Conservation (phyloP, 2,329 filamentous ascomycete genomes). For the Nemania sp. region DNA sequence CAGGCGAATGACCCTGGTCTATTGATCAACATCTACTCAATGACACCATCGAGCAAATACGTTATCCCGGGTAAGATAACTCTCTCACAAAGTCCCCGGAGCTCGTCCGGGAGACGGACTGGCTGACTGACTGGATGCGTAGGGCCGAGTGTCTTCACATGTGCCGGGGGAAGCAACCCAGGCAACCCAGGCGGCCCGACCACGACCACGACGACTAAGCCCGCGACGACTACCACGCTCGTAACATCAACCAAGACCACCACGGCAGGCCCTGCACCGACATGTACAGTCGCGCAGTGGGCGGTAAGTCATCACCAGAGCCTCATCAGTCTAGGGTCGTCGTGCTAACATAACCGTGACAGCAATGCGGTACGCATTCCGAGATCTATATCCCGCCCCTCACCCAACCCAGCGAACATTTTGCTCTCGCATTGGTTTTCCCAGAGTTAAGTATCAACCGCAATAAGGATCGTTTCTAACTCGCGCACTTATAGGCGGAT, state of each 20-base stretch:
- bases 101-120: background rate
- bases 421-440: no score
- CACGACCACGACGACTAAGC: slow-evolving; percentile 12
- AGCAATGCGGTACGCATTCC: slow-evolving; percentile 28
- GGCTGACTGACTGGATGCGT: background rate
- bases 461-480: background rate
- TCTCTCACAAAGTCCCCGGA: background rate
- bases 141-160: slow-evolving; percentile 36
- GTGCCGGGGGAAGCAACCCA: slow-evolving; percentile 21
- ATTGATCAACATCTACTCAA: slow-evolving; percentile 45
- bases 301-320: slow-evolving; percentile 13
- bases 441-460: no score
- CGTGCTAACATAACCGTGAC: slow-evolving; percentile 1
- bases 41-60: slow-evolving; percentile 40
- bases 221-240: slow-evolving; percentile 24
- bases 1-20: slow-evolving; percentile 44
- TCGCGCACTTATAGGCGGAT: slow-evolving; percentile 15
- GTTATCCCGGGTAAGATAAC: slow-evolving; percentile 41
- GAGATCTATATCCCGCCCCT: background rate
- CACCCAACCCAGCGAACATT: no score
- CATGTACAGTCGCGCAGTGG: slow-evolving; percentile 25
- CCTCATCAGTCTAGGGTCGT: background rate
- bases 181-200: slow-evolving; percentile 11
- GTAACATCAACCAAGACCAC: slow-evolving; percentile 30
- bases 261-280: slow-evolving; percentile 16